Base-by-base conservation (phyloP, 2,329 filamentous ascomycete species). In the Xylaria polymorpha region DNA sequence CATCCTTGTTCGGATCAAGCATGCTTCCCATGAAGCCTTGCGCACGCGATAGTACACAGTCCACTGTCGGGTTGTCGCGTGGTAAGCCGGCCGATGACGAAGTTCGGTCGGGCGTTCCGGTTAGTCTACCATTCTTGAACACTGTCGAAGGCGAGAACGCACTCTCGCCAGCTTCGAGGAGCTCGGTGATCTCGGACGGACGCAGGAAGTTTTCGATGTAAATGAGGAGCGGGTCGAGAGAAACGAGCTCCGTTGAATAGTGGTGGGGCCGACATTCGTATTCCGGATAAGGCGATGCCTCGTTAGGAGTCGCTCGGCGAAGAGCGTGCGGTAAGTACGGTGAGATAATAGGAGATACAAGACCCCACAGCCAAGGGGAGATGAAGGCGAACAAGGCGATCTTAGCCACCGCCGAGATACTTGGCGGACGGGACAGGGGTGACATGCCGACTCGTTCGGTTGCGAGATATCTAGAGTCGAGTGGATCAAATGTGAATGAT, bases 131-230 rank as follows among this genome's bases (percentile, higher is more conserved):
- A 64, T 77, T 56, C 66, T 81, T 81, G 71, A 76, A 77, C 0
- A 83, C 80, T 15, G 73, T 72, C 0, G 81, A 82, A 0, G 81
- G 81, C 2, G 76, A 73, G 71, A 84, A 83, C 10, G 64, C 72
- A 4, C 59, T 72, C 44, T 81, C 79, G 59, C 79, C 80, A 1
- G 78, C 78, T 18, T 71, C 69, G 20, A 83, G 78, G 7, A 83
- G 76, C 2, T 78, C 75, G 0, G 74, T 61, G 44, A 79, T 79
- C 69, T 84, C 82, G 29, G 65, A 20, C 0, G 79, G 71, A 1
- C 77, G 70, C 46, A 83, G 74, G 74, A 83, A 81, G 63, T 77
- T 70, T 73, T 81, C 80, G 75, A 84, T 82, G 72, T 84, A 84
- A 67, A 84, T 80, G 9, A 83, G 76, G 0, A 84, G 74, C 1